These are phyloP conservation scores for Coelastrella sp. DNA, from an alignment of 139 green algal genomes.

Conservation along the genomic window DNA sequence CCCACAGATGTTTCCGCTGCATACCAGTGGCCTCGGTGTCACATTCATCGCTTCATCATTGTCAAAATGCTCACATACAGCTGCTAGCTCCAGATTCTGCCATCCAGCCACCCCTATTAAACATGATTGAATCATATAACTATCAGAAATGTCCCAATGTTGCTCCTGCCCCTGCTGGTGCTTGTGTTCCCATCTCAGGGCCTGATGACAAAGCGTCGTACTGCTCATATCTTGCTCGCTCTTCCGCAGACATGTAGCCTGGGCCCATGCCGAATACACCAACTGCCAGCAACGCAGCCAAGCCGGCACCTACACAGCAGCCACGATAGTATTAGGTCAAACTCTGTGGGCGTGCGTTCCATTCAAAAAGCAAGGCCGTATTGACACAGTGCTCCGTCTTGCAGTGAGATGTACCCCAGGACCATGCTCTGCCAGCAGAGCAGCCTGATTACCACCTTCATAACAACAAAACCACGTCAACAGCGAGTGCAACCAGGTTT, in stretches of 20 bases:
- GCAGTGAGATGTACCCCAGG: no score
- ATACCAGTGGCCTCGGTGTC: no score
- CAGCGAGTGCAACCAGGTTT: background rate
- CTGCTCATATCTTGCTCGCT: background rate
- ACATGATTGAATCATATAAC: no score
- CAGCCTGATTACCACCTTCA: no score
- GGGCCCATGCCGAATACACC: conserved; percentile 38
- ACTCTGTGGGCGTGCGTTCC: background rate
- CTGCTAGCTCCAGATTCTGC: no score
- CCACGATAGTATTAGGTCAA: background rate
- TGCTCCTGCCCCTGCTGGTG: background rate
- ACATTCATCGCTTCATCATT: no score
- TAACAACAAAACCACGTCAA: no score
- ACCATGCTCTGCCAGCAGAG: no score
- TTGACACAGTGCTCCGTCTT: background rate
- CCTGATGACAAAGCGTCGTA: background rate
- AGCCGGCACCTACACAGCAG: conserved; percentile 23
- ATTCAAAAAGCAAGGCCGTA: background rate
- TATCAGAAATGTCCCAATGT: background rate
- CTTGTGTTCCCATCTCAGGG: background rate
- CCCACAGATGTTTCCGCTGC: no score
- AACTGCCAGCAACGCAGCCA: conserved; percentile 31
- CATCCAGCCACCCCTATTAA: no score
- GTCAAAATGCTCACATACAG: no score
- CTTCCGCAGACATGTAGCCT: background rate